A percentile compares a stretch with the other conserved stretches of the same genome.
phyloP scores from a whole-genome alignment of 306 rosid genomes.

The Pterocarpus santalinus region DNA sequence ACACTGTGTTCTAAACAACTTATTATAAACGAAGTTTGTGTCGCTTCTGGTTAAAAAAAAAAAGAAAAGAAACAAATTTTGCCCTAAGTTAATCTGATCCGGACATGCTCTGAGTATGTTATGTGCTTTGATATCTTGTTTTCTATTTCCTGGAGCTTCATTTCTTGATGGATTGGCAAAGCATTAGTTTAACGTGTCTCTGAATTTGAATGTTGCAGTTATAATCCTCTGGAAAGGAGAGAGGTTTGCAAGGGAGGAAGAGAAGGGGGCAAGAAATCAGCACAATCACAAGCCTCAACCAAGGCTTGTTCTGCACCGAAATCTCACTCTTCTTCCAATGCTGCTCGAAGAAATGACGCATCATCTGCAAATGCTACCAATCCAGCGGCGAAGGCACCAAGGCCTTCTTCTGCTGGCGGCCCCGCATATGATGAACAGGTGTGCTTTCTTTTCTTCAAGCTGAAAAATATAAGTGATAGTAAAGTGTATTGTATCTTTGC shows the following conservation, averaged over 20 bases:
- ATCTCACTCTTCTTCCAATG: constrained; percentile 66
- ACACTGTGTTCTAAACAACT: too few relatives aligned
- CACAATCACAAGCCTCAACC: constrained; percentile 68
- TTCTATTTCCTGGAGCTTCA: too few relatives aligned
- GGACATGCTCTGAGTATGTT: too few relatives aligned
- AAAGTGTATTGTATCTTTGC: not conserved
- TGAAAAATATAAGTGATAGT: not conserved
- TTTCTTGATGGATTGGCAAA: too few relatives aligned
- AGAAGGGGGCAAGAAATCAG: constrained; percentile 73
- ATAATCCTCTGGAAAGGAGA: constrained; percentile 89
- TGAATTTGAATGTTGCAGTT: constrained; percentile 52
- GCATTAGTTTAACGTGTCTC: too few relatives aligned
- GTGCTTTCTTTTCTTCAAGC: not conserved
- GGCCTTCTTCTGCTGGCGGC: constrained; percentile 61
- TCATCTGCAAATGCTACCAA: constrained; percentile 56
- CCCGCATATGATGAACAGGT: constrained; percentile 88
- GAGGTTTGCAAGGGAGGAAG: constrained; percentile 86
- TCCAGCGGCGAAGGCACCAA: constrained; percentile 59
- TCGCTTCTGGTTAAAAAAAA: too few relatives aligned
- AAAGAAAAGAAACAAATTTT: too few relatives aligned
- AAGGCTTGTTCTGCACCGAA: constrained; percentile 69
- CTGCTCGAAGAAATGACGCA: constrained; percentile 74
- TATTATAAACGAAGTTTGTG: too few relatives aligned
- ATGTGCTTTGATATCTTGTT: too few relatives aligned
- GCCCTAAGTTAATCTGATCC: too few relatives aligned